Percentiles rank a stretch among this genome's conserved stretches.
These are phyloP conservation scores for Sergeia podlipaevii DNA, from an alignment of 208 protist genomes.

Conservation along the genomic window DNA sequence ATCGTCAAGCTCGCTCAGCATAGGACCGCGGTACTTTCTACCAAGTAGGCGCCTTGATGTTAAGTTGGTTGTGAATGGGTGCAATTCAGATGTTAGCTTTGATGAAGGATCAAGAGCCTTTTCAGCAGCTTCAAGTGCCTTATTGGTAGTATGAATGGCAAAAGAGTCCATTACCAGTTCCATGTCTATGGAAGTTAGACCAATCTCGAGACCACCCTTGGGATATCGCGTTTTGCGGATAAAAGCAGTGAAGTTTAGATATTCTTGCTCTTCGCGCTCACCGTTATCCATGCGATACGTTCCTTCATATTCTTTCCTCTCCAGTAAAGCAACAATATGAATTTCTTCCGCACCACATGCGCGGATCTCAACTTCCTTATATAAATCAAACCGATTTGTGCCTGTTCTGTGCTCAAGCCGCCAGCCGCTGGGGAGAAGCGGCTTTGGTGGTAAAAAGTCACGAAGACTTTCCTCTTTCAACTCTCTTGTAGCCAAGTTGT, in stretches of 20 bases:
- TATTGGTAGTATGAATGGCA: constrained; percentile 50
- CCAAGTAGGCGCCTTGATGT: constrained; percentile 22
- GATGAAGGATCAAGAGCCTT: constrained; percentile 14
- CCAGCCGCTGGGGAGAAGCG: constrained; percentile 65
- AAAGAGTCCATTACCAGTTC: constrained; percentile 86
- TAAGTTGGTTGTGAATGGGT: constrained; percentile 15
- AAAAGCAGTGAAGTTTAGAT: constrained; percentile 80
- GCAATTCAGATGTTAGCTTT: not conserved
- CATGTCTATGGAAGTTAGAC: constrained; percentile 84
- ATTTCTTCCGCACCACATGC: constrained; percentile 61
- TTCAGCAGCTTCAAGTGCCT: constrained; percentile 46
- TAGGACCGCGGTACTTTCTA: constrained; percentile 61
- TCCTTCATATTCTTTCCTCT: constrained; percentile 71
- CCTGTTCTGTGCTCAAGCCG: constrained; percentile 38
- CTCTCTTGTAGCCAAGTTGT: constrained; percentile 48
- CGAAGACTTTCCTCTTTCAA: constrained; percentile 67
- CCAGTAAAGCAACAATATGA: constrained; percentile 63
- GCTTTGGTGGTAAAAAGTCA: constrained; percentile 75
- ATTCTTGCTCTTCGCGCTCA: constrained; percentile 82
- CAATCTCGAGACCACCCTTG: constrained; percentile 64
- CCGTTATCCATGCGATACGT: constrained; percentile 88
- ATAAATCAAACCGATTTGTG: constrained; percentile 69
- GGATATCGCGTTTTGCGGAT: constrained; percentile 54
- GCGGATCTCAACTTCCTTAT: constrained; percentile 61
- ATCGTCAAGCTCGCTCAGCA: constrained; percentile 83